Evolutionary conservation across 352 stramenopile genomes (phyloP).

Genomic region (Globisporangium iwayamae): DNA sequence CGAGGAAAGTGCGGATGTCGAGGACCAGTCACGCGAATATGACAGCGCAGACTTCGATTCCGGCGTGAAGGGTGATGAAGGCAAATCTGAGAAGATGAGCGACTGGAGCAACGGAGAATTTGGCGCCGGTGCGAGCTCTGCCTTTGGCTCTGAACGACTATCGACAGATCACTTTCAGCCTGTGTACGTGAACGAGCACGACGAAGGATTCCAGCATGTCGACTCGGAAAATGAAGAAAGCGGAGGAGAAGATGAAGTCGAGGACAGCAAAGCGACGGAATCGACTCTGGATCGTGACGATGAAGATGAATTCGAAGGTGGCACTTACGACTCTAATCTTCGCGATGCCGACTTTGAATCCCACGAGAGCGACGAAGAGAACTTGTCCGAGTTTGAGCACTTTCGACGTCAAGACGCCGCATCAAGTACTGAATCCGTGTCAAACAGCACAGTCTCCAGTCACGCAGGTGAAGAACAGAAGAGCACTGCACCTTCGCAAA

Average conservation of each 20-base stretch:
- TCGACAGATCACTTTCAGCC: not conserved
- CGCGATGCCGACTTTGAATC: not conserved
- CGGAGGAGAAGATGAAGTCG: not conserved
- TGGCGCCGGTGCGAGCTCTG: not conserved
- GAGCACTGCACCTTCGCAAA: not conserved
- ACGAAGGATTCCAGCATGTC: not conserved
- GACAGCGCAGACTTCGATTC: not conserved
- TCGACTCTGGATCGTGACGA: too few relatives aligned
- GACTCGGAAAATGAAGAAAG: not conserved
- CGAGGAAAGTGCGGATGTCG: not conserved
- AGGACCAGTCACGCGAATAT: not conserved
- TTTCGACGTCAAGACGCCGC: not conserved
- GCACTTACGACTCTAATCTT: not conserved
- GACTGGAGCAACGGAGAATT: not conserved
- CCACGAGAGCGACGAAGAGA: constrained; percentile 7
- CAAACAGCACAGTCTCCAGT: not conserved
- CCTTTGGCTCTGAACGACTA: not conserved
- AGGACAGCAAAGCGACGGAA: not conserved
- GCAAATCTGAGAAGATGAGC: not conserved
- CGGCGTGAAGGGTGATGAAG: not conserved
- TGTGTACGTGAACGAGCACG: not conserved
- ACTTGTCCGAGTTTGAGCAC: constrained; percentile 1
- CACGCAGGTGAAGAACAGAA: not conserved
- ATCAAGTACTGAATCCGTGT: not conserved
- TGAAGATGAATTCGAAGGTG: not conserved